Evolutionary conservation across 257 asterid genomes (phyloP).

Genomic region (Forsythia viridissima): DNA sequence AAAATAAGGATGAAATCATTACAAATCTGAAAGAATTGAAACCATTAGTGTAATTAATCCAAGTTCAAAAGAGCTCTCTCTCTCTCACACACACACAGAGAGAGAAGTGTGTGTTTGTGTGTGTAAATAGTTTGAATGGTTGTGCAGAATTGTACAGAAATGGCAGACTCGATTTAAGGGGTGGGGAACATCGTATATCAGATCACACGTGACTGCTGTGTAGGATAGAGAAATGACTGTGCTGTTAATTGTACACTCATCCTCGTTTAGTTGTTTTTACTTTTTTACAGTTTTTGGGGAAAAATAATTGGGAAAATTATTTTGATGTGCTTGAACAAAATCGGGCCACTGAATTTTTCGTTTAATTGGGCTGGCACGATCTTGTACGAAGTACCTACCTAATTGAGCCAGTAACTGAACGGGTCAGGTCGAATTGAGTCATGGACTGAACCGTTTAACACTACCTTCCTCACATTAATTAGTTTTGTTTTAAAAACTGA

Average conservation of each 20-base stretch:
- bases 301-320: too few relatives aligned
- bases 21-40: too few relatives aligned
- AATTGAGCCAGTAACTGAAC: background rate
- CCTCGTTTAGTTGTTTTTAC: conserved; percentile 8
- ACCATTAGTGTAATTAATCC: too few relatives aligned
- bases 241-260: conserved; percentile 15
- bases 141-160: conserved; percentile 28
- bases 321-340: too few relatives aligned
- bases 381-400: background rate
- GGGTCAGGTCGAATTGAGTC: background rate
- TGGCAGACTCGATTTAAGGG: conserved; percentile 22
- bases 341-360: background rate
- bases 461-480: too few relatives aligned
- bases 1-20: too few relatives aligned
- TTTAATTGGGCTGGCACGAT: background rate
- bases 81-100: too few relatives aligned
- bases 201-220: conserved; percentile 61
- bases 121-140: too few relatives aligned
- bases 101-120: background rate
- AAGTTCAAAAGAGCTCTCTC: too few relatives aligned
- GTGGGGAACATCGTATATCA: conserved; percentile 43
- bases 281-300: conserved; percentile 26
- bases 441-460: too few relatives aligned
- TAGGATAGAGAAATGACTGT: conserved; percentile 20
- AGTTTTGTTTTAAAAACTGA: too few relatives aligned